A percentile compares a stretch with the other conserved stretches of the same genome.
Conservation (phyloP, 2,329 filamentous ascomycete genomes). For the Epichloe hybrida region DNA sequence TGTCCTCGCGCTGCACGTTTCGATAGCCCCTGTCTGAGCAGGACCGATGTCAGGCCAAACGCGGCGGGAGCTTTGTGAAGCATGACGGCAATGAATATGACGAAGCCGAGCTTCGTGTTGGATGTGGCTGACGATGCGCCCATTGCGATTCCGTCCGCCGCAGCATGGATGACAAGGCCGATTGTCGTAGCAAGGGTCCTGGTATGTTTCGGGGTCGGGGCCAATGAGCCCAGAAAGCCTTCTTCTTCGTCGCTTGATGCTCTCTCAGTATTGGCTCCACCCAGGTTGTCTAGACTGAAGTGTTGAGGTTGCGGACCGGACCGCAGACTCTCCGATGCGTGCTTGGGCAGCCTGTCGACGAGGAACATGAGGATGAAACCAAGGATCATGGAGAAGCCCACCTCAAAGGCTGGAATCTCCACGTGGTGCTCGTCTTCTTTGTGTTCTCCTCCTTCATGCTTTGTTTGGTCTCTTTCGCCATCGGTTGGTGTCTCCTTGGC, state of each 20-base stretch:
- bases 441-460: conserved; percentile 19
- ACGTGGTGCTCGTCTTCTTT: conserved; percentile 12
- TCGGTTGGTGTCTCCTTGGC: not conserved
- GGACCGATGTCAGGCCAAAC: conserved; percentile 80
- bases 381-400: conserved; percentile 73
- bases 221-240: conserved; percentile 44
- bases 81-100: conserved; percentile 95
- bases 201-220: conserved; percentile 42
- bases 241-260: conserved; percentile 41
- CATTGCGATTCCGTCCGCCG: conserved; percentile 89
- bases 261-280: conserved; percentile 25
- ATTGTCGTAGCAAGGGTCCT: conserved; percentile 71
- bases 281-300: conserved; percentile 77
- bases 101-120: conserved; percentile 65
- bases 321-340: conserved; percentile 52
- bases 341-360: conserved; percentile 71
- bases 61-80: conserved; percentile 93
- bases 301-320: conserved; percentile 59
- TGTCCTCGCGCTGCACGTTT: conserved; percentile 77
- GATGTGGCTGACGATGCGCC: conserved; percentile 72
- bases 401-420: conserved; percentile 55
- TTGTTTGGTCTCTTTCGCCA: conserved; percentile 4
- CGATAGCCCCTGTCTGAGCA: conserved; percentile 81
- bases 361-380: conserved; percentile 97
- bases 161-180: conserved; percentile 90